Base-by-base conservation (phyloP, 192 early-diverging fungal genomes). In the Lobosporangium transversale region DNA sequence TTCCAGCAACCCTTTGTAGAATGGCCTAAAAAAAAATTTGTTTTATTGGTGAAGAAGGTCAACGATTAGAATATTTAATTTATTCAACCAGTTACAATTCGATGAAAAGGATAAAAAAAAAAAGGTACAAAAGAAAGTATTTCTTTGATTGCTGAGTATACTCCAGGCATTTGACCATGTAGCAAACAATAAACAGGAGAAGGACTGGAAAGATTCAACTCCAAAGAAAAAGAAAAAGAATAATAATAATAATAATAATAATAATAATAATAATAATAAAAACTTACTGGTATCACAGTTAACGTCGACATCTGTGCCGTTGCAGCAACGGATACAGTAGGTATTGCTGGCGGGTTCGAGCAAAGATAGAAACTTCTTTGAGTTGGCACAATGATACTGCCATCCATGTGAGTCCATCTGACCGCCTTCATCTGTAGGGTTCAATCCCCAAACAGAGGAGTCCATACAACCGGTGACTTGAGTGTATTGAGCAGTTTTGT, bases 261-360 rank as follows among this genome's bases (percentile, higher is more conserved):
- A n/a, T n/a, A n/a, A n/a, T n/a, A n/a, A n/a, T n/a, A n/a, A n/a
- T n/a, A n/a, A n/a, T n/a, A 30, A 35, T 7, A 50, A 29, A 15
- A 35, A 70, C 60, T 51, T 62, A 71, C 68, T 62, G 45, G 68
- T 70, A 24, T 70, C 37, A 45, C 68, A 62, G 33, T 66, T 45
- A 21, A n/a, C 32, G 24, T 70, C 53, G 31, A 30, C n/a, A 14
- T 70, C 37, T 20, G 26, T 37, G 4, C 35, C 29, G 24, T 55
- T 56, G 37, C 79, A 83, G 79, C 82, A 80, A 11, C 82, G 69
- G 48, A 84, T 79, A 61, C 82, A 84, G 67, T 76, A 84, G 15
- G 70, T 80, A 45, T 79, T 75, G 27, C 71, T 58, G 21, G 59
- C 53, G 21, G 82, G 79, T 50, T 81, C 82, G 58, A 84, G 48